Evolutionary conservation across 2,329 filamentous ascomycete genomes (phyloP).

Genomic region (Fusarium odoratissimum): DNA sequence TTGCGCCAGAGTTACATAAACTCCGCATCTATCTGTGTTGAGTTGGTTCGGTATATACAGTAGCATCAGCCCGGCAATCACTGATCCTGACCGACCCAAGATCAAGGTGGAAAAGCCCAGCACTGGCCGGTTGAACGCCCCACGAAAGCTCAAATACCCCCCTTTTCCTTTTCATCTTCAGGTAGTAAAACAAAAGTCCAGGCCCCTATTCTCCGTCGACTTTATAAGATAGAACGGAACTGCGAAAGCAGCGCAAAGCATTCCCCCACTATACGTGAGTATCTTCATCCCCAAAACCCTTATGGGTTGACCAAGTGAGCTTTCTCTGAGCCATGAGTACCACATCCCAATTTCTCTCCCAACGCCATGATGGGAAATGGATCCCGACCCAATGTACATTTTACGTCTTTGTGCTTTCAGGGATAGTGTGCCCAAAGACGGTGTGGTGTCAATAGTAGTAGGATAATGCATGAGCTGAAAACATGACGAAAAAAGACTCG

Average conservation of each 20-base stretch:
- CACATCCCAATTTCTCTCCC: conserved; percentile 6
- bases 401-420: conserved; percentile 15
- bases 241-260: conserved; percentile 7
- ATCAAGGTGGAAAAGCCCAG: conserved; percentile 11
- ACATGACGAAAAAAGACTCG: neutral
- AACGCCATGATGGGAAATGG: conserved; percentile 39
- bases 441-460: neutral
- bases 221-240: conserved; percentile 5
- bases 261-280: neutral
- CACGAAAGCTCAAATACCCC: conserved; percentile 28
- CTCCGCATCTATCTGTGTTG: conserved; percentile 31
- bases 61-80: conserved; percentile 10
- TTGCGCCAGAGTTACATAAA: conserved; percentile 17
- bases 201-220: conserved; percentile 6
- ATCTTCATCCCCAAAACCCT: neutral
- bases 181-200: conserved; percentile 19
- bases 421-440: conserved; percentile 11
- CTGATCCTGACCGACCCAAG: conserved; percentile 13
- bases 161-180: conserved; percentile 15
- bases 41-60: conserved; percentile 34
- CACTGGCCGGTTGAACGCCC: conserved; percentile 44
- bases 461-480: conserved; percentile 10
- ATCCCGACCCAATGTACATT: conserved; percentile 34
- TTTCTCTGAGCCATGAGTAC: conserved; percentile 11
- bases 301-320: conserved; percentile 19